Evolutionary conservation across 1,284 basidiomycete genomes (phyloP).

Genomic region (Xerocomus nothofagi): DNA sequence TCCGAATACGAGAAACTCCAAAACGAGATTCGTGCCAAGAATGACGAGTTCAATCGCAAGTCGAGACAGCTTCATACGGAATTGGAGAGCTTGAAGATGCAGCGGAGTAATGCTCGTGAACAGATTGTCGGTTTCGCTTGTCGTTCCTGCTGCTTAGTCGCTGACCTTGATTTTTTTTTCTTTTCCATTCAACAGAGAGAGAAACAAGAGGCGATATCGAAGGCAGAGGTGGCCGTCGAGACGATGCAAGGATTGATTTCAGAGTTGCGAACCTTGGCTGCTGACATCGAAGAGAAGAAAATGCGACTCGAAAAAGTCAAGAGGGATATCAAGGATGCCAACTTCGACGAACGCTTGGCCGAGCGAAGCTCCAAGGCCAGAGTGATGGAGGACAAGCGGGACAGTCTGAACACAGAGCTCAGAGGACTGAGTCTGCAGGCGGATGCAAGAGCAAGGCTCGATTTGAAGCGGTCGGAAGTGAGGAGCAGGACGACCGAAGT

Average conservation of each 20-base stretch:
- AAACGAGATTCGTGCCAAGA: slow-evolving; percentile 53
- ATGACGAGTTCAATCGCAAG: slow-evolving; percentile 60
- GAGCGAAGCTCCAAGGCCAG: slow-evolving; percentile 58
- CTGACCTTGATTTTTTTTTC: slow-evolving; percentile 13
- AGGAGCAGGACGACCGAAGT: slow-evolving; percentile 66
- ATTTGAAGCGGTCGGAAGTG: slow-evolving; percentile 72
- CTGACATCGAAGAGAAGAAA: slow-evolving; percentile 71
- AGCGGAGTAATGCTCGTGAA: slow-evolving; percentile 52
- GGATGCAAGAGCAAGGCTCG: slow-evolving; percentile 79
- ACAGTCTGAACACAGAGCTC: slow-evolving; percentile 73
- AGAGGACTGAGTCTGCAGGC: slow-evolving; percentile 77
- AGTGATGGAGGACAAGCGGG: slow-evolving; percentile 69
- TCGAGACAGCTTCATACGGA: slow-evolving; percentile 53
- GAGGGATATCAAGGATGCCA: slow-evolving; percentile 56
- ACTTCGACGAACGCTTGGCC: slow-evolving; percentile 70
- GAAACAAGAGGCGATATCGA: slow-evolving; percentile 51
- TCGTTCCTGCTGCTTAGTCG: background rate
- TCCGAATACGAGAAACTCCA: slow-evolving; percentile 60
- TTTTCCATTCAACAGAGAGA: slow-evolving; percentile 40
- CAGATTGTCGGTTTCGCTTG: slow-evolving; percentile 55
- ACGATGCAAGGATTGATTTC: slow-evolving; percentile 54
- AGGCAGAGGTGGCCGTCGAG: slow-evolving; percentile 57
- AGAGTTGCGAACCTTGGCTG: slow-evolving; percentile 57
- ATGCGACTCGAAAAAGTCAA: slow-evolving; percentile 57
- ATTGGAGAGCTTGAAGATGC: slow-evolving; percentile 52